A percentile compares a stretch with the other conserved stretches of the same genome.
These are phyloP conservation scores for Aspergillus kassunensis DNA, from an alignment of 495 filamentous ascomycete species.

Conservation along the genomic window DNA sequence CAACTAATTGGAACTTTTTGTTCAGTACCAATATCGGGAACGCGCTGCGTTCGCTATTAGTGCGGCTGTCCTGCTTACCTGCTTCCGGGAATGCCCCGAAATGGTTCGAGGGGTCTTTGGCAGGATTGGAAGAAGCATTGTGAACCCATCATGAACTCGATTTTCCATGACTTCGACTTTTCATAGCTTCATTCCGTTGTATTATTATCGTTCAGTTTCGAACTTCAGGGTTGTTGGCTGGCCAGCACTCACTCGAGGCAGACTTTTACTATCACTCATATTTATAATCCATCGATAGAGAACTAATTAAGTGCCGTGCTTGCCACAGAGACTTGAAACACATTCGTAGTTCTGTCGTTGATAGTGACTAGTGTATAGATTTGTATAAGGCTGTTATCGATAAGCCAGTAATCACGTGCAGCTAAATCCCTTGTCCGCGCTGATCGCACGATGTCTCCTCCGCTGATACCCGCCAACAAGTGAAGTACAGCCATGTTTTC, in stretches of 20 bases:
- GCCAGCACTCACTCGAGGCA: neutral
- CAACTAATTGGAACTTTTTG: conserved; percentile 23
- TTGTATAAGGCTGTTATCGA: conserved; percentile 17
- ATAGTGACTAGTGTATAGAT: neutral
- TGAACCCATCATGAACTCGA: conserved; percentile 28
- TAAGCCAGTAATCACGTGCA: conserved; percentile 23
- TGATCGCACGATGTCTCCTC: conserved; percentile 11
- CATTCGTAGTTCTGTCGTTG: too few species aligned
- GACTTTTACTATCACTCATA: neutral
- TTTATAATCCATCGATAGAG: neutral
- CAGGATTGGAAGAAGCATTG: conserved; percentile 54
- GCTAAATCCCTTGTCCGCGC: conserved; percentile 8
- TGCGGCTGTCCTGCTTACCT: conserved; percentile 71
- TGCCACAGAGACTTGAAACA: too few species aligned
- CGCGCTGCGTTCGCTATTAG: conserved; percentile 68
- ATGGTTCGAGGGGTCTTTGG: conserved; percentile 75
- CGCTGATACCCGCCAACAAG: conserved; percentile 11
- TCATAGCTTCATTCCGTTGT: neutral
- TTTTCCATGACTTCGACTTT: neutral
- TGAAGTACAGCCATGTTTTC: conserved; percentile 31
- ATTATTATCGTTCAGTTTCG: neutral
- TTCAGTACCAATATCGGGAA: conserved; percentile 71
- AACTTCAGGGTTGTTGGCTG: conserved; percentile 1
- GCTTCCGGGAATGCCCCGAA: conserved; percentile 57
- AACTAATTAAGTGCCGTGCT: too few species aligned